Conservation (phyloP, 192 early-diverging fungal species). For the Coemansia sp. region DNA sequence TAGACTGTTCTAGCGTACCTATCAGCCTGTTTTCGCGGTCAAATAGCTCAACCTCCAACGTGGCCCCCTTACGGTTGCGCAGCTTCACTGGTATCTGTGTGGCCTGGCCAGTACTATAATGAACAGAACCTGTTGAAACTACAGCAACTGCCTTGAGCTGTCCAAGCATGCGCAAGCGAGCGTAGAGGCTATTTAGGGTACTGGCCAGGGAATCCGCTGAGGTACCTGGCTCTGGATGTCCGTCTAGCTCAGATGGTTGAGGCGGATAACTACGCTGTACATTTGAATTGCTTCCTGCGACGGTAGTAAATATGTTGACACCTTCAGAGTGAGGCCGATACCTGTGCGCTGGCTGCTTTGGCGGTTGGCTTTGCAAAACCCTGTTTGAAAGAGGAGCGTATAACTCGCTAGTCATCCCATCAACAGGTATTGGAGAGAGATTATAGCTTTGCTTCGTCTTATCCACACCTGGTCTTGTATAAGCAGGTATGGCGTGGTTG, state of each 20-base stretch:
- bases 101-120: conserved; percentile 24
- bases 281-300: neutral
- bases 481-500: neutral
- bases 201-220: neutral
- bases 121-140: conserved; percentile 27
- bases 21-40: conserved; percentile 27
- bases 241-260: neutral
- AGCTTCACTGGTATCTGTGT: conserved; percentile 31
- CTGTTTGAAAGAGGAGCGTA: neutral
- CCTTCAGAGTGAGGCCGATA: neutral
- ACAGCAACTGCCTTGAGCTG: conserved; percentile 39
- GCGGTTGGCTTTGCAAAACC: neutral
- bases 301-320: neutral
- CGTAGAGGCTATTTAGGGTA: neutral
- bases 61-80: conserved; percentile 23
- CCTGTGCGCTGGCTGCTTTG: neutral
- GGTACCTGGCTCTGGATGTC: neutral
- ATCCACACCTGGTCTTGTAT: neutral
- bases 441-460: neutral
- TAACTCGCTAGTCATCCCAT: neutral
- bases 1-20: conserved; percentile 42
- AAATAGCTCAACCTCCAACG: conserved; percentile 32
- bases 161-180: conserved; percentile 41
- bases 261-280: neutral
- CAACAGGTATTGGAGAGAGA: neutral